Evolutionary conservation across 164 flowering plant species (phyloP), one percentile per base, ranked within the genome.

Genomic region (Malania oleifera): DNA sequence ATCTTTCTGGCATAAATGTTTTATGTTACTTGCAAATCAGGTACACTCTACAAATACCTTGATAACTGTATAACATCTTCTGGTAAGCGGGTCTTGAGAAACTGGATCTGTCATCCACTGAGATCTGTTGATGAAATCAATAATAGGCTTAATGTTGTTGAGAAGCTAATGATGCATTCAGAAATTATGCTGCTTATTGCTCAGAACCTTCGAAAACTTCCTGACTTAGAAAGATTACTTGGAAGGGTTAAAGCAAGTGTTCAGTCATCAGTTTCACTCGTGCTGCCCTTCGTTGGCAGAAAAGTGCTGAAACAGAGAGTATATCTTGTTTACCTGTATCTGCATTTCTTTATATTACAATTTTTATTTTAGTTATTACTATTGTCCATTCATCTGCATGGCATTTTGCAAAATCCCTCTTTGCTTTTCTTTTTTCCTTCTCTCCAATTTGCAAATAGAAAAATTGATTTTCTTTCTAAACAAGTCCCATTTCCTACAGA

Each of bases 71-170:
- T 87, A 51, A 86, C 95, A 18, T 56, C 82, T 60, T 73, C 88
- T 62, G 97, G 99, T 29, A 95, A 89, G 70, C 80, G 99, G 28
- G 91, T 95, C 61, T 71, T 91, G 52, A 76, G 95, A 65, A 76
- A 56, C 46, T 95, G 99, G 97, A 85, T 95, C 54, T 91, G 99
- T 70, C 96, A 91, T 75, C 97, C 97, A 29, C 76, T 95, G 44
- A 84, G 77, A 64, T 81, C 81, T 74, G 76, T 78, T 41, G 82
- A 71, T 25, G 75, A 69, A 60, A 95, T 91, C 48, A 85, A 85
- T 63, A 57, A 72, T 26, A 83, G 99, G 73, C 95, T 91, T 54
- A 64, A 85, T 70, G 87, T 80, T 17, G 95, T 95, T 51, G 91
- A 91, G 63, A 62, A 60, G 57, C 57, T 95, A 25, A 67, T 76